phyloP scores from a whole-genome alignment of 129 eudicot genomes.

The Mikania micrantha region DNA sequence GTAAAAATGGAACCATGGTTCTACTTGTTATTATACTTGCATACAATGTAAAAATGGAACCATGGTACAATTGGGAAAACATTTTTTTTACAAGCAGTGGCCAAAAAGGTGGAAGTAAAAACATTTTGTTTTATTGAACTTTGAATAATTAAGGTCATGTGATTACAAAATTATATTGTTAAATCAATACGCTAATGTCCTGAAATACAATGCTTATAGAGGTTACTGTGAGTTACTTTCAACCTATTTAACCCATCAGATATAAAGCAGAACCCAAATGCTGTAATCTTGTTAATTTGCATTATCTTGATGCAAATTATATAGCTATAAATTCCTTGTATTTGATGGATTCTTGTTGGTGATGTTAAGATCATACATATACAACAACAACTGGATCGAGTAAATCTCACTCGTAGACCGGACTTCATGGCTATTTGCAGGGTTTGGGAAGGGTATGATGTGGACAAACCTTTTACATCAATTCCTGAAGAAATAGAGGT shows the following conservation, averaged over 20 bases:
- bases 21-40: no score
- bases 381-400: no score
- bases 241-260: background rate
- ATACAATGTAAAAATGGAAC: background rate
- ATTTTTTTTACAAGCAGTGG: background rate
- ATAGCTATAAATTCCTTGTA: background rate
- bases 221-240: no score
- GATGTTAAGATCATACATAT: background rate
- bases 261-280: background rate
- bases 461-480: no score
- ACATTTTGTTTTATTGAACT: background rate
- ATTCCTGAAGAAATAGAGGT: no score
- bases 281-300: background rate
- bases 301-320: background rate
- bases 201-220: no score
- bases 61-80: background rate
- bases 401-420: no score
- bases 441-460: no score
- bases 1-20: background rate
- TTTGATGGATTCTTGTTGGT: background rate
- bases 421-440: no score
- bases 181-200: background rate
- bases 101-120: background rate
- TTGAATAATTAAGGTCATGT: background rate
- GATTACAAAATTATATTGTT: background rate